Base-by-base conservation (phyloP, 495 filamentous ascomycete species). In the Penicillium paradoxum region DNA sequence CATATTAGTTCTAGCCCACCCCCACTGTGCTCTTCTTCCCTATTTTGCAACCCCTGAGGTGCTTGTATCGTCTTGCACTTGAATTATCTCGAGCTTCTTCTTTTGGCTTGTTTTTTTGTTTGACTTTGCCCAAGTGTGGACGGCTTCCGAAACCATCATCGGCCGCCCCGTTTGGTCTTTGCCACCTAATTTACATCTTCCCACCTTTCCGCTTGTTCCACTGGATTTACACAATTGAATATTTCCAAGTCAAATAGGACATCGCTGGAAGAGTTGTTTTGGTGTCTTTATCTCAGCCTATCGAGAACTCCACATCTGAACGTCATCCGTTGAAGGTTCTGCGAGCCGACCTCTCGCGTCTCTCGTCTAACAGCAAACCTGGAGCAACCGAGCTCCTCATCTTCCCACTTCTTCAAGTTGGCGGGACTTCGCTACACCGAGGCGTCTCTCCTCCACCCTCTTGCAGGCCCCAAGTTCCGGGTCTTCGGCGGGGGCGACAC, bases 401-500 rank as follows among this genome's bases (percentile, higher is more conserved):
- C 63, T 22, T 42, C 49, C 44, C 74, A 82, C 63, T 78, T 75
- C 83, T 86, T 81, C 92, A 97, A 96, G 85, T 96, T 98, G 93
- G 93, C 93, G 91, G 91, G 87, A 77, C 79, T 84, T 82, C 84
- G 73, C 73, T 79, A 78, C 71, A 72, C 77, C 69, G 73, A 83
- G 79, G 86, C 89, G 73, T 89, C 88, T 67, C 88, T 89, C 79
- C 76, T 86, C 65, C 87, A 89, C 80, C 92, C 91, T 80, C 89
- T 96, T 72, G 86, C 95, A 63, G 90, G 90, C 78, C 91, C 93
- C 69, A 82, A 83, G 63, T 80, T 83, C 75, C 85, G 91, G 90
- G 88, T 89, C 81, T 91, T 93, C 75, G 82, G 84, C 79, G 91
- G 93, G 85, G 90, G 87, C 79, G 88, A 91, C 78, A 93, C 90